Conservation (phyloP, 176 grass and related monocot genomes). For the Cenchrus fungigraminus region DNA sequence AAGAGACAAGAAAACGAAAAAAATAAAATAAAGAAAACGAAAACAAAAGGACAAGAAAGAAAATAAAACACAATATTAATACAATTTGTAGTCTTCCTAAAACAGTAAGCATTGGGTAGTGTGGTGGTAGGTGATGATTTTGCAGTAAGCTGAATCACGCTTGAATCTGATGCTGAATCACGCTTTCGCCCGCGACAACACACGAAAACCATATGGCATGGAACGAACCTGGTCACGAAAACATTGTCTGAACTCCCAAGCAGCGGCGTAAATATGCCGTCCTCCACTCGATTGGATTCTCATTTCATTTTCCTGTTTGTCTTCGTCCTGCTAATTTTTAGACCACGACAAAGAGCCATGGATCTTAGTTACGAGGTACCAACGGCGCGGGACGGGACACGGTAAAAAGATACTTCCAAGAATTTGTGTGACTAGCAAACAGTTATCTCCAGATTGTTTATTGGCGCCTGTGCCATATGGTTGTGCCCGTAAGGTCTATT, state of each 20-base stretch:
- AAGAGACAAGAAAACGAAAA: too few species aligned
- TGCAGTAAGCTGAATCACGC: neutral
- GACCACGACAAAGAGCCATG: neutral
- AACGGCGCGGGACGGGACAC: neutral
- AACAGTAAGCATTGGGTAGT: too few species aligned
- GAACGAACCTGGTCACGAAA: neutral
- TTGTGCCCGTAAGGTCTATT: neutral
- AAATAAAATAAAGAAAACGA: too few species aligned
- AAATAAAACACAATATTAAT: too few species aligned
- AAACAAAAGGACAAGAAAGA: too few species aligned
- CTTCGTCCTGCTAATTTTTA: neutral
- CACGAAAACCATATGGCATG: neutral
- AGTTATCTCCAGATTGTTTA: constrained; percentile 1
- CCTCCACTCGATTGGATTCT: neutral
- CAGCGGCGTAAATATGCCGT: neutral
- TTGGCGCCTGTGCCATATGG: neutral
- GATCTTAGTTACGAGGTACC: neutral
- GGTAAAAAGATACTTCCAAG: neutral
- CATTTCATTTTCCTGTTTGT: neutral
- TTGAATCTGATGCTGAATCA: constrained; percentile 7
- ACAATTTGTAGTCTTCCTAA: too few species aligned
- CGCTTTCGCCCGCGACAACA: neutral
- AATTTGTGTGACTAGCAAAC: neutral
- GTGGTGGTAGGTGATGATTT: too few species aligned
- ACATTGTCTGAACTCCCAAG: neutral